Evolutionary conservation across 1,284 basidiomycete genomes (phyloP).

Genomic region (Caloboletus firmus): DNA sequence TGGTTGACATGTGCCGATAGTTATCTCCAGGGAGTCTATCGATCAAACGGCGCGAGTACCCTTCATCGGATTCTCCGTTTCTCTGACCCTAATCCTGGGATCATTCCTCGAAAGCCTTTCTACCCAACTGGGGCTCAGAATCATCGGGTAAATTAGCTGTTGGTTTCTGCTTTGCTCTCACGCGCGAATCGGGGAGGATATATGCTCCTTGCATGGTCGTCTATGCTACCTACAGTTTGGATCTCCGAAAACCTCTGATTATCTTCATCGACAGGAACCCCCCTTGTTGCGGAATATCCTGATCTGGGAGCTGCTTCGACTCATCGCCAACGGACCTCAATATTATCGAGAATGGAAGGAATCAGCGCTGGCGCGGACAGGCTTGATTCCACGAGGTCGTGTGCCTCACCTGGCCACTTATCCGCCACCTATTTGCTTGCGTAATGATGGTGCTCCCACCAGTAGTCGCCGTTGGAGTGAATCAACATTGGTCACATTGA

Average conservation of each 20-base stretch:
- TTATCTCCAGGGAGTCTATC: constrained; percentile 17
- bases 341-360: constrained; percentile 27
- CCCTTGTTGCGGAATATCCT: not conserved
- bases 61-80: constrained; percentile 1
- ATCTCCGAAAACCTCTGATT: constrained; percentile 7
- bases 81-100: not conserved
- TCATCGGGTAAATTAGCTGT: not conserved
- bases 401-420: constrained; percentile 8
- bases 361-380: constrained; percentile 2
- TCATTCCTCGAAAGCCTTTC: not conserved
- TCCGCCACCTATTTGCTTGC: constrained; percentile 11
- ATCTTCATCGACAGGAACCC: constrained; percentile 6
- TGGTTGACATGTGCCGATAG: constrained; percentile 17
- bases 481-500: constrained; percentile 4
- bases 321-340: constrained; percentile 13
- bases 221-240: not conserved
- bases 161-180: not conserved
- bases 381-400: constrained; percentile 25
- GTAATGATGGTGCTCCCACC: constrained; percentile 24
- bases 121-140: not conserved
- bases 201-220: not conserved
- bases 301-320: constrained; percentile 13
- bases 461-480: constrained; percentile 4
- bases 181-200: not conserved
- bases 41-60: not conserved